Evolutionary conservation across 805 yeast species (phyloP).

Genomic region (Barnettozyma sp.): DNA sequence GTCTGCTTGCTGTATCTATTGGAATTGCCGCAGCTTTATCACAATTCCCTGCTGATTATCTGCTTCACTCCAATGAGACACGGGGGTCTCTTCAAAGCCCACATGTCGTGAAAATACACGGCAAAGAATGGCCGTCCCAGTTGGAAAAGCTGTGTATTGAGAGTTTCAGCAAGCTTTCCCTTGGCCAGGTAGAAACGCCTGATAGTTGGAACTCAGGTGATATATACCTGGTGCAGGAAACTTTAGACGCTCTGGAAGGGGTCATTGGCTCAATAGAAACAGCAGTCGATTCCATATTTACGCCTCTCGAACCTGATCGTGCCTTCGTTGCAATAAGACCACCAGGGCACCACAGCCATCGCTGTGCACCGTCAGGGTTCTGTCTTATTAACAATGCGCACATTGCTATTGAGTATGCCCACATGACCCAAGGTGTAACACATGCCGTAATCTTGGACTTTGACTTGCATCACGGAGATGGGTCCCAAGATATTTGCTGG

Average conservation of each 20-base stretch:
- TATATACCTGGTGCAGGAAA: conserved; percentile 60
- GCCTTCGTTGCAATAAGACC: conserved; percentile 71
- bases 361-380: conserved; percentile 79
- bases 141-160: conserved; percentile 51
- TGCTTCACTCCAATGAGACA: conserved; percentile 40
- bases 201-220: conserved; percentile 80
- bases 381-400: conserved; percentile 79
- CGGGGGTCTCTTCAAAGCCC: conserved; percentile 43
- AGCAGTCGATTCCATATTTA: conserved; percentile 52
- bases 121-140: conserved; percentile 61
- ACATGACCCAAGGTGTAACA: conserved; percentile 51
- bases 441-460: conserved; percentile 80
- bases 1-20: conserved; percentile 67
- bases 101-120: conserved; percentile 68
- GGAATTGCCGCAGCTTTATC: conserved; percentile 74
- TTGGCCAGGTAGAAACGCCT: conserved; percentile 65
- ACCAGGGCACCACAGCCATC: conserved; percentile 85
- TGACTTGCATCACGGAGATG: conserved; percentile 87
- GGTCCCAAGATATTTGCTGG: conserved; percentile 83
- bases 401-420: conserved; percentile 73
- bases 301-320: conserved; percentile 29
- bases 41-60: conserved; percentile 54
- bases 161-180: conserved; percentile 46
- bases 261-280: conserved; percentile 70
- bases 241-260: conserved; percentile 68